A percentile compares a stretch with the other conserved stretches of the same genome.
These are phyloP conservation scores for Fusarium decemcellulare DNA, from an alignment of 2,329 filamentous ascomycete genomes.

Conservation along the genomic window DNA sequence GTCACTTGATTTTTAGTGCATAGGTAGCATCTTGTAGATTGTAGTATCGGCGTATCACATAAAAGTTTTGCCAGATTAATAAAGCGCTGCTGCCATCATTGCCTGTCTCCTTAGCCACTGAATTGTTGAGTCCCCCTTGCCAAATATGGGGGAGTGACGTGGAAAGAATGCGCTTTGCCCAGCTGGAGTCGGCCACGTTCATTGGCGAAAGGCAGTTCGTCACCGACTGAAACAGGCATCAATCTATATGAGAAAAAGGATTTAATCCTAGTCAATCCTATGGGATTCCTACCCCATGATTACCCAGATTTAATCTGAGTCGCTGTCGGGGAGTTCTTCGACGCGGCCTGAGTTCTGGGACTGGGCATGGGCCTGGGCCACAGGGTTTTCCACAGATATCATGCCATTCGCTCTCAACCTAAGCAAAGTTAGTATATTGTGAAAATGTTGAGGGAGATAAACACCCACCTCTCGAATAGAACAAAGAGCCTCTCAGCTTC, in stretches of 20 bases:
- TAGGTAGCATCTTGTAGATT: neutral
- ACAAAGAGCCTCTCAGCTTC: conserved; percentile 5
- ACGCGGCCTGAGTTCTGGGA: conserved; percentile 1
- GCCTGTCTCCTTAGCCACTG: too few species aligned
- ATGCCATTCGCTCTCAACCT: neutral
- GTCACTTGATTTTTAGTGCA: neutral
- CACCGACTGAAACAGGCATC: too few species aligned
- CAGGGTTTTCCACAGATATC: conserved; percentile 4
- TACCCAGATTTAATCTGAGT: neutral
- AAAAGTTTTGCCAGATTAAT: too few species aligned
- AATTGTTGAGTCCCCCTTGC: too few species aligned
- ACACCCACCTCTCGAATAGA: neutral
- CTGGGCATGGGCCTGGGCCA: neutral
- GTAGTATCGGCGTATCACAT: neutral
- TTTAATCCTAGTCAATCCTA: too few species aligned
- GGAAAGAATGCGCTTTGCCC: too few species aligned
- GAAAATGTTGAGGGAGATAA: neutral
- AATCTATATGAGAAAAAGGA: too few species aligned
- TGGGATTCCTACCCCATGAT: too few species aligned
- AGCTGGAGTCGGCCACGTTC: too few species aligned
- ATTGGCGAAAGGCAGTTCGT: too few species aligned
- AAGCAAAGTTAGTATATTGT: neutral
- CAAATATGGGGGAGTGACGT: too few species aligned
- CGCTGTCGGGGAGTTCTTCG: neutral
- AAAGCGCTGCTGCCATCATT: too few species aligned